Evolutionary conservation across 2,329 filamentous ascomycete genomes (phyloP), one percentile per base, ranked within the genome.

Genomic region (Diplodia intermedia): DNA sequence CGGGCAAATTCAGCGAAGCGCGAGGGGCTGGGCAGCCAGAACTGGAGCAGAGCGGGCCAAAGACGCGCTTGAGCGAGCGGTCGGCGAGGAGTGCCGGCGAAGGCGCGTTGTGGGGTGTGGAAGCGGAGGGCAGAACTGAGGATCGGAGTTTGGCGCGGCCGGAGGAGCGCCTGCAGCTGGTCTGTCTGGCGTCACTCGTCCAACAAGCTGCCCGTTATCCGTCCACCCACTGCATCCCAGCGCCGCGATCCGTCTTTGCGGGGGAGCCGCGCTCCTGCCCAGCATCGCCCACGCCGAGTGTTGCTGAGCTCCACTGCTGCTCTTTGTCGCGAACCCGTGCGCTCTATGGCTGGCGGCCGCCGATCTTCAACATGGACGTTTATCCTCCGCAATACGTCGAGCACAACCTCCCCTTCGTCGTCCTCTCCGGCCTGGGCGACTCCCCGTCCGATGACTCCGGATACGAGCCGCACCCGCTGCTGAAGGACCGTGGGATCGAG

Each of bases 371-470:
- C 53, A 95, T 95, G 92, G 91, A 95, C 79, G 91, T 87, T 74
- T 94, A 93, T 80, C 91, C 91, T 66, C 78, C 82, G 69, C 90
- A 90, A 79, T 97, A 94, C 82, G 84, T 97, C 78, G 88, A 90
- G 77, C 93, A 95, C 81, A 96, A 95, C 80, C 86, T 96, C 74
- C 94, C 94, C 43, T 86, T 97, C 68, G 82, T 98, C 70, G 83
- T 96, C 56, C 86, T 97, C 40, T 93, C 93, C 47, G 95, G 94
- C 14, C 85, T 97, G 40, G 84, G 80, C 72, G 73, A 69, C 54
- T 81, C 79, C 23, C 72, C 72, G 11, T 67, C 65, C 29, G 26
- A 66, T 26, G 40, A 54, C 23, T 57, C 54, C 23, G 14, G 33
- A 14, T 72, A 71, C 52, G 70, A 75, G 29, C 71, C 78, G 82